These are phyloP conservation scores for Hypoxylon perforatum DNA, from an alignment of 495 filamentous ascomycete species.

Conservation along the genomic window DNA sequence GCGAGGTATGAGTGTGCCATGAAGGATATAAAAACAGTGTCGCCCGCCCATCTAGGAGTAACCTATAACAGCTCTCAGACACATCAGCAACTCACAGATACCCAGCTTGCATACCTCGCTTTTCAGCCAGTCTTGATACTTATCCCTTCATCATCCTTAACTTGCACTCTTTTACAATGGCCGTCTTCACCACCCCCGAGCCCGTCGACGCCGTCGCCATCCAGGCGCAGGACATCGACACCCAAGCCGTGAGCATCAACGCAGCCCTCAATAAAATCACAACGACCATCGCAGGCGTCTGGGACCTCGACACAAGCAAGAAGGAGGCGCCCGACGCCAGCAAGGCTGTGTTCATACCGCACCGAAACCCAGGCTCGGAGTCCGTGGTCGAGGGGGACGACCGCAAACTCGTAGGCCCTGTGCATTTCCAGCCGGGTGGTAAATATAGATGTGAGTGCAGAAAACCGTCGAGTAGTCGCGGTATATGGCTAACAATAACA, in stretches of 20 bases:
- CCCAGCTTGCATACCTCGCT: background rate
- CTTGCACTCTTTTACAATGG: background rate
- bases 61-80: background rate
- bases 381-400: conserved; percentile 40
- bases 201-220: background rate
- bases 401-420: conserved; percentile 38
- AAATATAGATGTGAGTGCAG: conserved; percentile 50
- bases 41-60: background rate
- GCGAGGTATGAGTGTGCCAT: background rate
- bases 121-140: background rate
- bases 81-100: background rate
- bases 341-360: background rate
- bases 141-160: background rate
- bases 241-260: background rate
- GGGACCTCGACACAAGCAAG: background rate
- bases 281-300: background rate
- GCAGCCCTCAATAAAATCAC: conserved; percentile 1
- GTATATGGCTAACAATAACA: background rate
- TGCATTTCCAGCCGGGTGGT: conserved; percentile 44
- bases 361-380: conserved; percentile 15
- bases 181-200: background rate
- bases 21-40: background rate
- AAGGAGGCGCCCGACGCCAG: background rate
- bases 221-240: background rate
- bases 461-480: background rate